phyloP scores from a whole-genome alignment of 2,329 filamentous ascomycete genomes.

The Elsinoe fawcettii region DNA sequence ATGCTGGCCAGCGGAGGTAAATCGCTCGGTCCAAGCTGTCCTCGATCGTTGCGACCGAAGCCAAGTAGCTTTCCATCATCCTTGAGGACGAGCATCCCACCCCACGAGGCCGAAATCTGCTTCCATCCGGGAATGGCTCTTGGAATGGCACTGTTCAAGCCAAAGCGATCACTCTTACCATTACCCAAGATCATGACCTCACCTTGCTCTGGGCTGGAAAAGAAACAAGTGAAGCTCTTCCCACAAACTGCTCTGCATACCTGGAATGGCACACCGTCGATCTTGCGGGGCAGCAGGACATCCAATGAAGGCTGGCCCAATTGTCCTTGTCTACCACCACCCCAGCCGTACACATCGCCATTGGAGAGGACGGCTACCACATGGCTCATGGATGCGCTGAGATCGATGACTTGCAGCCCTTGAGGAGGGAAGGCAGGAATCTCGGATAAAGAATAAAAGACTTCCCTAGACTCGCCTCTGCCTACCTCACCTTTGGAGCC shows the following conservation, averaged over 20 bases:
- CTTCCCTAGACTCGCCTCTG: slow-evolving; percentile 37
- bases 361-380: slow-evolving; percentile 64
- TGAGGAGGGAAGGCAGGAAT: slow-evolving; percentile 58
- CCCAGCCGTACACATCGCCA: slow-evolving; percentile 82
- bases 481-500: slow-evolving; percentile 68
- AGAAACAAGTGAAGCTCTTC: slow-evolving; percentile 74
- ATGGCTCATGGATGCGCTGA: slow-evolving; percentile 72
- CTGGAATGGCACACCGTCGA: slow-evolving; percentile 54
- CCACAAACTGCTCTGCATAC: slow-evolving; percentile 66
- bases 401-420: slow-evolving; percentile 50
- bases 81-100: slow-evolving; percentile 64
- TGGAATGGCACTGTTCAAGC: slow-evolving; percentile 41
- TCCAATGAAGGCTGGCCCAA: slow-evolving; percentile 54
- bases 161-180: slow-evolving; percentile 64
- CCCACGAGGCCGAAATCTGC: slow-evolving; percentile 72
- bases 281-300: slow-evolving; percentile 53
- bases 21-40: slow-evolving; percentile 61
- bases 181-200: slow-evolving; percentile 61
- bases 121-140: slow-evolving; percentile 50
- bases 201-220: slow-evolving; percentile 48
- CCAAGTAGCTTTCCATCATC: slow-evolving; percentile 53
- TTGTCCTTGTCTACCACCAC: slow-evolving; percentile 77
- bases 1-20: slow-evolving; percentile 55
- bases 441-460: slow-evolving; percentile 28
- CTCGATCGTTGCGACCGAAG: slow-evolving; percentile 82